These are phyloP conservation scores for Isoetes taiwanensis DNA, from an alignment of 75 land plant species.

Conservation along the genomic window DNA sequence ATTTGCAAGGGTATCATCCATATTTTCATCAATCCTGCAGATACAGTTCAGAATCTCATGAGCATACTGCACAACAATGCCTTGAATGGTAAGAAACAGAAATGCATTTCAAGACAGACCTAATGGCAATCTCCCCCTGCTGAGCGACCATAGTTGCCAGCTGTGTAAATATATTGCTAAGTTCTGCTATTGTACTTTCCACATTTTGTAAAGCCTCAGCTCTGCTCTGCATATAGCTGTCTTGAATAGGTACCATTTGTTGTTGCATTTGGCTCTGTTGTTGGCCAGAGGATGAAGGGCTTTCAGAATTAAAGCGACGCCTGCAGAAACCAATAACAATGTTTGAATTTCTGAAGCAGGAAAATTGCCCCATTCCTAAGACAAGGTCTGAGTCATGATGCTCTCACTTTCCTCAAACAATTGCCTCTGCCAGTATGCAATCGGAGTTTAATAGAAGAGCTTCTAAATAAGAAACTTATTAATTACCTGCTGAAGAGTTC, in stretches of 20 bases:
- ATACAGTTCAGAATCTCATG: background rate
- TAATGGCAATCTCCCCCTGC: slow-evolving; percentile 94
- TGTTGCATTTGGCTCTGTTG: slow-evolving; percentile 51
- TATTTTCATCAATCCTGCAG: slow-evolving; percentile 88
- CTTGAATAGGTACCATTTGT: slow-evolving; percentile 73
- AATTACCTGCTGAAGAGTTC: slow-evolving; percentile 26
- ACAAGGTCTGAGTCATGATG: background rate
- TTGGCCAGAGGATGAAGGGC: slow-evolving; percentile 19
- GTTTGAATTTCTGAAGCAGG: too few species aligned
- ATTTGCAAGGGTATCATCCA: slow-evolving; percentile 83
- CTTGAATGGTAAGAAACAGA: background rate
- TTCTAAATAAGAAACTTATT: slow-evolving; percentile 14
- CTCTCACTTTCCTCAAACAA: too few species aligned
- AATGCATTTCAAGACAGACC: slow-evolving; percentile 25
- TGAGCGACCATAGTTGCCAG: slow-evolving; percentile 94
- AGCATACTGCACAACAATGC: background rate
- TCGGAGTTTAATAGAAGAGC: too few species aligned
- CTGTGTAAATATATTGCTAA: slow-evolving; percentile 81
- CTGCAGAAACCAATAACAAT: too few species aligned
- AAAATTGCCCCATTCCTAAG: background rate
- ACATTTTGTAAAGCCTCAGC: slow-evolving; percentile 98
- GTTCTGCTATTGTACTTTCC: slow-evolving; percentile 85
- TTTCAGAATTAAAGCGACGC: slow-evolving; percentile 41
- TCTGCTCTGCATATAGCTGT: slow-evolving; percentile 89
- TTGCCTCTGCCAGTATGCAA: too few species aligned